Percentiles rank a stretch among this genome's conserved stretches.
phyloP scores from a whole-genome alignment of 306 rosid species.

The Arachis hypogaea region DNA sequence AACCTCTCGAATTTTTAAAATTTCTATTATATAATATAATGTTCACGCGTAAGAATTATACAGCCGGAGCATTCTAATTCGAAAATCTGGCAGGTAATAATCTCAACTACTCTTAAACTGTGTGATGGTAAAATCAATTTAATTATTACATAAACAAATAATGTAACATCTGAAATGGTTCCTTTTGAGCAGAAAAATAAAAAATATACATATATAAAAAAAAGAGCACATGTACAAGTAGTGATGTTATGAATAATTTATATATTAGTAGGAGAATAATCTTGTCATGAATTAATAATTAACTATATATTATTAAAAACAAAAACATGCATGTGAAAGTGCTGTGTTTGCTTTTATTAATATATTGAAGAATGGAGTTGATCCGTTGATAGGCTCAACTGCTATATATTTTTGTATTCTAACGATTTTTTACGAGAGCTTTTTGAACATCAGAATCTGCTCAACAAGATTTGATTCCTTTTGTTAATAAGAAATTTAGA shows the following conservation, averaged over 20 bases:
- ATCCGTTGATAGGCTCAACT: slow-evolving; percentile 9
- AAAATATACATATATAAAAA: not conserved
- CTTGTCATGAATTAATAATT: not conserved
- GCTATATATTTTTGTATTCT: not conserved
- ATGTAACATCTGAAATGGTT: slow-evolving; percentile 24
- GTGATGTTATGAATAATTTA: not conserved
- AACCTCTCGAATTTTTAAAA: not conserved
- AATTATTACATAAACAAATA: not conserved
- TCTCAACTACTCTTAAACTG: too few relatives aligned
- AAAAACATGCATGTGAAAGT: slow-evolving; percentile 35
- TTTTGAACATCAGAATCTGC: slow-evolving; percentile 7
- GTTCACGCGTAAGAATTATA: slow-evolving; percentile 2
- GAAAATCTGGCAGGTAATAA: not conserved
- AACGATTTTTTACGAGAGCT: not conserved
- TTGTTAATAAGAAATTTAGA: not conserved
- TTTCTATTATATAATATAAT: not conserved
- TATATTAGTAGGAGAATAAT: not conserved
- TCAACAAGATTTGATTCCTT: slow-evolving; percentile 33
- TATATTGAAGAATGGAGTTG: not conserved
- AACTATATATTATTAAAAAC: not conserved
- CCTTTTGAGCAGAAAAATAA: not conserved
- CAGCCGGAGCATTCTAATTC: not conserved
- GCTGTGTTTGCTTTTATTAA: not conserved
- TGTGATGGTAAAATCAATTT: not conserved
- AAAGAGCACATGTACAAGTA: not conserved